These are phyloP conservation scores for Penicillium hesseltinei DNA, from an alignment of 2,329 filamentous ascomycete genomes.

Conservation along the genomic window DNA sequence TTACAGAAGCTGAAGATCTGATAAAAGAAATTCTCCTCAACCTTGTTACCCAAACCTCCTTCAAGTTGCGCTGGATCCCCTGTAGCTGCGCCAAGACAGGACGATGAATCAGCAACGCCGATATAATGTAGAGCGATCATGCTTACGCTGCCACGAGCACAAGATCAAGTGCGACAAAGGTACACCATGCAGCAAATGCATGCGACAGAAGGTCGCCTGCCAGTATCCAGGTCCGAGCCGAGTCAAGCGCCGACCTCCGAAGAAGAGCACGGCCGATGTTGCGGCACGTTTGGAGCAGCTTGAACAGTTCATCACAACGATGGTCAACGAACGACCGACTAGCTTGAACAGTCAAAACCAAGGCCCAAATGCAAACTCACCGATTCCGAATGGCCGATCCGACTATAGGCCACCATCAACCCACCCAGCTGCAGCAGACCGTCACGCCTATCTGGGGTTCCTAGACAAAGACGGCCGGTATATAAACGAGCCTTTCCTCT, in stretches of 20 bases:
- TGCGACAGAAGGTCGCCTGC: conserved; percentile 20
- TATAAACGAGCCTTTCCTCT: conserved; percentile 31
- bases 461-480: conserved; percentile 28
- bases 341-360: background rate
- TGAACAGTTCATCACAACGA: conserved; percentile 20
- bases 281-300: conserved; percentile 24
- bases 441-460: conserved; percentile 14
- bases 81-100: background rate
- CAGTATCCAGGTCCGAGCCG: conserved; percentile 25
- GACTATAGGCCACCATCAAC: background rate
- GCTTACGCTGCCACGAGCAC: conserved; percentile 31
- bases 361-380: background rate
- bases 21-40: background rate
- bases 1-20: background rate
- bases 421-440: background rate
- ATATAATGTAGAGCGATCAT: conserved; percentile 31
- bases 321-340: conserved; percentile 4
- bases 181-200: conserved; percentile 25
- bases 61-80: background rate
- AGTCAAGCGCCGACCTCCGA: conserved; percentile 22
- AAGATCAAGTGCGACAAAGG: conserved; percentile 30
- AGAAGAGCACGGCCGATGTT: conserved; percentile 19
- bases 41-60: background rate
- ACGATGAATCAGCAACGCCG: conserved; percentile 18
- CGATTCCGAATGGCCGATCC: background rate